Conservation (phyloP, 805 yeast species). For the Lachancea thermotolerans region DNA sequence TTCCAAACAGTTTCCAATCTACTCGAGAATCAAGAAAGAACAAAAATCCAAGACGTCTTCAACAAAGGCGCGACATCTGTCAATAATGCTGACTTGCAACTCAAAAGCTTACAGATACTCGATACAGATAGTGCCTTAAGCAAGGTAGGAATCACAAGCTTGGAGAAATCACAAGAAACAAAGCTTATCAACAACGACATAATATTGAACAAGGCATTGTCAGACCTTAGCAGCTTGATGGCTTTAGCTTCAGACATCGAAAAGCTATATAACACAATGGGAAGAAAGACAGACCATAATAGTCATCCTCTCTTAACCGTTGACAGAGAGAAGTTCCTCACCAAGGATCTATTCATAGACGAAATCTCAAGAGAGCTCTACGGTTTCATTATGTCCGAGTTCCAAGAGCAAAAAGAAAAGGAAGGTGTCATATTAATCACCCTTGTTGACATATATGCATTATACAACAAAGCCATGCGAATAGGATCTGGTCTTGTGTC, state of each 20-base stretch:
- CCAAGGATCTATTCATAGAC: slow-evolving; percentile 41
- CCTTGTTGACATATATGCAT: slow-evolving; percentile 53
- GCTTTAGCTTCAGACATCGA: slow-evolving; percentile 71
- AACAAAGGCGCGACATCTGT: slow-evolving; percentile 30
- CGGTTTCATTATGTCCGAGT: slow-evolving; percentile 49
- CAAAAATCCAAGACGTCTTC: slow-evolving; percentile 18
- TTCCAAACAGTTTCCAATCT: slow-evolving; percentile 39
- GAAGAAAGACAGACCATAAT: slow-evolving; percentile 14
- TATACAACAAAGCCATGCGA: slow-evolving; percentile 60
- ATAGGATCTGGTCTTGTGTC: slow-evolving; percentile 60
- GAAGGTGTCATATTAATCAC: slow-evolving; percentile 54
- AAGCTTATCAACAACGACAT: slow-evolving; percentile 52
- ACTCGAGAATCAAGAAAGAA: slow-evolving; percentile 49
- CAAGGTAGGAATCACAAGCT: slow-evolving; percentile 62
- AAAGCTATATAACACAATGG: slow-evolving; percentile 39
- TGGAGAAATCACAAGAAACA: slow-evolving; percentile 51
- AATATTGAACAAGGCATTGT: slow-evolving; percentile 60
- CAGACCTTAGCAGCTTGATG: slow-evolving; percentile 71
- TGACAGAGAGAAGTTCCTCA: slow-evolving; percentile 32
- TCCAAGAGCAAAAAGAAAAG: slow-evolving; percentile 31
- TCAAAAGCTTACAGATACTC: slow-evolving; percentile 9
- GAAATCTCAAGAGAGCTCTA: slow-evolving; percentile 77
- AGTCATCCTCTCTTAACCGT: slow-evolving; percentile 23
- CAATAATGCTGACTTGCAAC: slow-evolving; percentile 24
- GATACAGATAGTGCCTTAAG: slow-evolving; percentile 26